Conservation (phyloP, 1,139 yeast species). For the Scheffersomyces quercinus region DNA sequence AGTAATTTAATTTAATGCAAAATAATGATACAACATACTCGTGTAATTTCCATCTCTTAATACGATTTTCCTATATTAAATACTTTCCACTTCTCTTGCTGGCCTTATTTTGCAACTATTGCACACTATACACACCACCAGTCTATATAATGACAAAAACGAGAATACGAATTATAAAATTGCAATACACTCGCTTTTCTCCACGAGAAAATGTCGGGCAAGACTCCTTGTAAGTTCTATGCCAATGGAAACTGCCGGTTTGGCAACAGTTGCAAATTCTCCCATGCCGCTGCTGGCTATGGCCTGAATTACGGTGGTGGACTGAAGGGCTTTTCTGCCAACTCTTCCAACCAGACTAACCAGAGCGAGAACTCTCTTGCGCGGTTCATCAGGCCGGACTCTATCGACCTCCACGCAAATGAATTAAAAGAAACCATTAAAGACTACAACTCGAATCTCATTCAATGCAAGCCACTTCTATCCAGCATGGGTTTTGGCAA, state of each 20-base stretch:
- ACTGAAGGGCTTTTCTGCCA: not conserved
- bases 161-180: too few species aligned
- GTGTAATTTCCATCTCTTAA: not conserved
- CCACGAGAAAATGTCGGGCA: too few species aligned
- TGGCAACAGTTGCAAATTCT: conserved; percentile 24
- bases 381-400: conserved; percentile 5
- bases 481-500: conserved; percentile 19
- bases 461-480: conserved; percentile 25
- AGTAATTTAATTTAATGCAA: not conserved
- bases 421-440: conserved; percentile 16
- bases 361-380: conserved; percentile 1
- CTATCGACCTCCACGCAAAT: conserved; percentile 3
- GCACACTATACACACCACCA: too few species aligned
- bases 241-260: conserved; percentile 22
- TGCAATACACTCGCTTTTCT: too few species aligned
- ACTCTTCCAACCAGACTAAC: too few species aligned
- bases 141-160: too few species aligned
- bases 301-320: conserved; percentile 1
- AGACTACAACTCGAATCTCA: conserved; percentile 13
- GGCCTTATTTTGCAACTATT: too few species aligned
- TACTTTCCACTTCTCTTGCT: not conserved
- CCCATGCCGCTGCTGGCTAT: conserved; percentile 13
- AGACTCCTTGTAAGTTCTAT: conserved; percentile 18
- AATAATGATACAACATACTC: too few species aligned
- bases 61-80: not conserved